Conservation (phyloP, 2,329 filamentous ascomycete genomes). For the Trichothecium roseum region DNA sequence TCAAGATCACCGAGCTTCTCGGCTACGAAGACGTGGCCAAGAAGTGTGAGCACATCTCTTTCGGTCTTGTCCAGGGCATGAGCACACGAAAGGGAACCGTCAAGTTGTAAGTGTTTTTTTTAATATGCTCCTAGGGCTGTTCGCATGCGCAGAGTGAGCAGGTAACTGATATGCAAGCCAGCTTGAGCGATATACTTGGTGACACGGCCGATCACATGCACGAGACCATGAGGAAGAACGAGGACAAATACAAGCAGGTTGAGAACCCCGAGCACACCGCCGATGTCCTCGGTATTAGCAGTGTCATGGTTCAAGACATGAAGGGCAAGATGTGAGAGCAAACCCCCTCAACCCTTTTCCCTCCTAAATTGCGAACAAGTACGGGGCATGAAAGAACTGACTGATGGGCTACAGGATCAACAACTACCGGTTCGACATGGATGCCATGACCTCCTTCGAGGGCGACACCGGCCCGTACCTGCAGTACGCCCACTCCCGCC, state of each 20-base stretch:
- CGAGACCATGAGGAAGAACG: constrained; percentile 88
- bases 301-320: constrained; percentile 98
- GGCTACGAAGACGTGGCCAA: constrained; percentile 56
- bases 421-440: constrained; percentile 67
- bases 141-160: not conserved
- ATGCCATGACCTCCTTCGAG: constrained; percentile 74
- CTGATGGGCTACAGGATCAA: constrained; percentile 35
- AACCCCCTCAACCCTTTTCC: too few species aligned
- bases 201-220: constrained; percentile 94
- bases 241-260: constrained; percentile 82
- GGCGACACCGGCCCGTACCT: constrained; percentile 79
- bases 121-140: not conserved
- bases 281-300: constrained; percentile 83
- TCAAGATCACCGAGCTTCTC: constrained; percentile 67
- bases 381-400: constrained; percentile 4
- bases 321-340: constrained; percentile 70
- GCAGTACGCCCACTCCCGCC: constrained; percentile 70
- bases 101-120: constrained; percentile 44
- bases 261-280: constrained; percentile 72
- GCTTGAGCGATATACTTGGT: constrained; percentile 52
- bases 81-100: constrained; percentile 63
- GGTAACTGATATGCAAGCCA: constrained; percentile 1
- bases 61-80: constrained; percentile 63
- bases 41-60: constrained; percentile 66
- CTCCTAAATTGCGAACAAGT: not conserved